phyloP scores from a whole-genome alignment of 495 filamentous ascomycete genomes.

The Lophium mytilinum region DNA sequence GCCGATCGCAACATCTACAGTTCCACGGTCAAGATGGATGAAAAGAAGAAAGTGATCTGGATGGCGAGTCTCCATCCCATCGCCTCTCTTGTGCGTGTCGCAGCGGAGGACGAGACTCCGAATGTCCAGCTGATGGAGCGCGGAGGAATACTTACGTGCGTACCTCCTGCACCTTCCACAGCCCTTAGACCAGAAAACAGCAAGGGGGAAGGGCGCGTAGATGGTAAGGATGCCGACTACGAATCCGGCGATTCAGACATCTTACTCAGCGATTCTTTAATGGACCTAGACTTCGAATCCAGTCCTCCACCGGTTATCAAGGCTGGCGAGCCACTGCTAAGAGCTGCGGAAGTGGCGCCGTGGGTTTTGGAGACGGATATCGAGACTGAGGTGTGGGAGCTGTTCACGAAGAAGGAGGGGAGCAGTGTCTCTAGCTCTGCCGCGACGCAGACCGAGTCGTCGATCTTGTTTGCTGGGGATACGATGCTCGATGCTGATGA shows the following conservation, averaged over 20 bases:
- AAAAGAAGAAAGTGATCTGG: not conserved
- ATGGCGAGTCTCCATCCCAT: not conserved
- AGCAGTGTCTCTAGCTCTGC: not conserved
- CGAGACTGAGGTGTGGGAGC: not conserved
- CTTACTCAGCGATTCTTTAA: too few relatives aligned
- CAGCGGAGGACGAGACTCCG: not conserved
- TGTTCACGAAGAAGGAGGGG: not conserved
- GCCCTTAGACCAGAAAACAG: not conserved
- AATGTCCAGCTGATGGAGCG: slow-evolving; percentile 3
- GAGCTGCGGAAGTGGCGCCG: not conserved
- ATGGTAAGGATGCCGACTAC: not conserved
- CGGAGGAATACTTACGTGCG: not conserved
- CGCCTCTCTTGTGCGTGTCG: not conserved
- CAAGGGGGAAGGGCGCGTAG: not conserved
- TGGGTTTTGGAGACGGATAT: not conserved
- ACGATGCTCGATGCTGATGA: not conserved
- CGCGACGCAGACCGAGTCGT: not conserved
- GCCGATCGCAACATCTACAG: too few relatives aligned
- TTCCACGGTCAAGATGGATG: not conserved
- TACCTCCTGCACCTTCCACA: not conserved
- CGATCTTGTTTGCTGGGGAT: not conserved
- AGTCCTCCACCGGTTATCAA: not conserved
- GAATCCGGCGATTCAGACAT: not conserved
- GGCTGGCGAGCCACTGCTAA: not conserved
- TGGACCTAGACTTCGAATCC: not conserved